Evolutionary conservation across 441 rosid species (phyloP), one percentile per base, ranked within the genome.

Genomic region (Jatropha multifida): DNA sequence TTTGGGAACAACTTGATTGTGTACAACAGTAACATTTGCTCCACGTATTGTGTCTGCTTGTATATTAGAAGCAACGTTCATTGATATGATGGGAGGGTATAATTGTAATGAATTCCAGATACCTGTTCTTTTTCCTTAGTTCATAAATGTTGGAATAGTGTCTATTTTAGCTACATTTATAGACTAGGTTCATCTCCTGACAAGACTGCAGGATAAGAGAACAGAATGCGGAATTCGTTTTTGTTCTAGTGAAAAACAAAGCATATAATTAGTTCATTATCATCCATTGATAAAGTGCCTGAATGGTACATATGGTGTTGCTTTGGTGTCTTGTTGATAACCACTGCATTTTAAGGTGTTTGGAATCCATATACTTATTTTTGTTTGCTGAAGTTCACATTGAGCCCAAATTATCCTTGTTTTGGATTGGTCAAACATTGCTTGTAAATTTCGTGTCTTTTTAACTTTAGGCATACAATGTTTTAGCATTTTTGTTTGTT

Each of bases 211-310:
- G 37, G n/a, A 68, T 49, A 23, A 15, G 14, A 62, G 27, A 72
- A 72, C 20, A 18, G 48, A 51, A 37, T 37, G 3, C 32, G 48
- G 18, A n/a, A 37, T n/a, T 51, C 51, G 3, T 27, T 14, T 48
- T 38, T 55, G 8, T 51, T 74, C 76, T 74, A 65, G 58, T 68
- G 59, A 51, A 27, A 49, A 27, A 40, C 38, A 27, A 51, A 14
- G 20, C 11, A 63, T 40, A 40, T 38, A 38, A 1, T 63, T 63
- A 38, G 15, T 32, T 32, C 2, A 32, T 32, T 32, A 32, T 32
- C 32, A 32, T 32, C 2, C 32, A 32, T 2, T 32, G 32, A 32
- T 1, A 44, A 6, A 17, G 51, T 4, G 13, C 42, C 41, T 68
- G 71, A 4, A 8, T 26, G 40, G 71, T 48, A 15, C 58, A 13